These are phyloP conservation scores for Globisporangium megalacanthum DNA, from an alignment of 352 stramenopile genomes.

Conservation along the genomic window DNA sequence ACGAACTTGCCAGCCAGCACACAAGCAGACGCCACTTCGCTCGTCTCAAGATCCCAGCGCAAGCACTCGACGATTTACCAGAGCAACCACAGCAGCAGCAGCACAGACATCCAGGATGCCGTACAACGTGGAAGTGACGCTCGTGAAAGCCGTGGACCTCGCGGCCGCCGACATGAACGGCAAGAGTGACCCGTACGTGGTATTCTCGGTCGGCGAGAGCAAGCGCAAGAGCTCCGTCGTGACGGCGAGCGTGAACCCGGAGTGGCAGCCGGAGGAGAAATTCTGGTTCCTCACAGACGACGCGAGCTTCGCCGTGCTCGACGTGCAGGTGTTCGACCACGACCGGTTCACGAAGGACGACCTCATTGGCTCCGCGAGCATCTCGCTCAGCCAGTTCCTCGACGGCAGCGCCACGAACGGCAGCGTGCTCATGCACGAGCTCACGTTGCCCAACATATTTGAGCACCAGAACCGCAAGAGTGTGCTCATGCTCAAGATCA, in stretches of 20 bases:
- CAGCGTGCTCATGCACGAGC: conserved; percentile 57
- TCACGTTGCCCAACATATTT: conserved; percentile 45
- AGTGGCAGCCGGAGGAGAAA: conserved; percentile 58
- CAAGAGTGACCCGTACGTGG: conserved; percentile 82
- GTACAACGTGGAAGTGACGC: conserved; percentile 62
- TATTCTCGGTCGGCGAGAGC: conserved; percentile 59
- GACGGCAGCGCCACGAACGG: conserved; percentile 27
- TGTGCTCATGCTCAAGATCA: conserved; percentile 69
- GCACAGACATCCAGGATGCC: conserved; percentile 17
- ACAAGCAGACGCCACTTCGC: background rate
- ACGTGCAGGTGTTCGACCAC: conserved; percentile 68
- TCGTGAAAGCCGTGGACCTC: conserved; percentile 63
- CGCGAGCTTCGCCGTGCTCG: conserved; percentile 39
- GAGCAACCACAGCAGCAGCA: background rate
- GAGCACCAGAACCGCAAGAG: conserved; percentile 65
- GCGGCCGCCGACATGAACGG: conserved; percentile 72
- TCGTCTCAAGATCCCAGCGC: background rate
- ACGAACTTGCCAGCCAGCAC: conserved; percentile 9
- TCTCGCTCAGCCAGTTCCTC: conserved; percentile 50
- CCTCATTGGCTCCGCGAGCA: conserved; percentile 52
- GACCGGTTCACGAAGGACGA: conserved; percentile 78
- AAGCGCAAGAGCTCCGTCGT: conserved; percentile 70
- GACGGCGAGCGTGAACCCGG: conserved; percentile 49
- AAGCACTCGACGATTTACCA: background rate
- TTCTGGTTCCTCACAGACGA: conserved; percentile 68